Evolutionary conservation across 306 rosid genomes (phyloP), one percentile per base, ranked within the genome.

Genomic region (Dryas octopetala): DNA sequence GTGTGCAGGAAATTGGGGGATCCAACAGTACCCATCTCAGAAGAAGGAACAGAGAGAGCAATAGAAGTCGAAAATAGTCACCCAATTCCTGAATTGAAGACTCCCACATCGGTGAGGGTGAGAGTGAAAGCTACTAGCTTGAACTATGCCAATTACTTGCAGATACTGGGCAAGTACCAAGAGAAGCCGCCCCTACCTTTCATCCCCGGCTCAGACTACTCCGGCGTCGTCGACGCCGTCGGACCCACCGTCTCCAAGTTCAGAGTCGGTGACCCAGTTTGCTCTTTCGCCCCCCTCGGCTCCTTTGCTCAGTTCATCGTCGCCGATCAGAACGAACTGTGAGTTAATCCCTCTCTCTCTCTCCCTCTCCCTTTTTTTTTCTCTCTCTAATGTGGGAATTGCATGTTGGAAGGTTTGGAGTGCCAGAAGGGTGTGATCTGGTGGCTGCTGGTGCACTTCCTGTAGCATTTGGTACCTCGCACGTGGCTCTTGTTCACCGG

Each of bases 401-500:
- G 28, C 40, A 9, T n/a, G 7, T 43, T 43, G 48, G 75, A 89
- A 94, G 98, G 89, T 79, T 87, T 73, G 82, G 78, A 4, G 97
- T 91, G 51, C 97, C 97, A 23, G 92, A 87, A 50, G 97, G 91
- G 62, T 91, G 97, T 82, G 97, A 91, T 86, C 59, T 92, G 78
- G 92, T 92, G 47, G 88, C 89, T 41, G 97, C 99, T 11, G 96
- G 88, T 2, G 97, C 97, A 17, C 91, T 95, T 83, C 91, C 91
- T 45, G 97, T 91, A 67, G 97, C 97, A 5, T 95, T 79, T 78
- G 99, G 99, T 40, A 95, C 99, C 54, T 91, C 97, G 7, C 99
- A 95, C 62, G 91, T 92, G 23, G 99, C 91, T 7, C 97, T 95
- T 38, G 81, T 88, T 32, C 97, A 91, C 79, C 87, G 97, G 72